Conservation (phyloP, 2,329 filamentous ascomycete species). For the Fusarium illudens region DNA sequence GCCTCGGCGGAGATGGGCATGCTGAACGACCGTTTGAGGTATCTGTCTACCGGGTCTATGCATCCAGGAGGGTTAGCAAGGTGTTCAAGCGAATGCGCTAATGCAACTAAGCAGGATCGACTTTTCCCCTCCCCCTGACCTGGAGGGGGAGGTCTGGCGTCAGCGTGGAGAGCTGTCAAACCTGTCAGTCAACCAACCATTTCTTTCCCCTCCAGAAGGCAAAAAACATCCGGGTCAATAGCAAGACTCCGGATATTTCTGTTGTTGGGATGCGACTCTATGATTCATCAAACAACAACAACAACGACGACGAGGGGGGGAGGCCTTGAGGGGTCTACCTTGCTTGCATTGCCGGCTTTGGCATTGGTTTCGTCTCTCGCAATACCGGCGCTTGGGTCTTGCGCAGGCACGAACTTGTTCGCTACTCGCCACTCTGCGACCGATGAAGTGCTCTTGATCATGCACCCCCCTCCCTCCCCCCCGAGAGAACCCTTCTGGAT, state of each 20-base stretch:
- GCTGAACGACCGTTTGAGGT: slow-evolving; percentile 28
- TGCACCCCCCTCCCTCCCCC: slow-evolving; percentile 19
- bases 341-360: neutral
- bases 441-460: slow-evolving; percentile 20
- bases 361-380: neutral
- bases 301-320: neutral
- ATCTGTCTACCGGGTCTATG: slow-evolving; percentile 26
- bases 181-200: slow-evolving; percentile 11
- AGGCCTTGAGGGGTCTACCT: neutral
- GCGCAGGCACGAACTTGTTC: slow-evolving; percentile 10
- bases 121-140: slow-evolving; percentile 12
- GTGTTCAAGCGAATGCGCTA: slow-evolving; percentile 12
- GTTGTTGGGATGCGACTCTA: slow-evolving; percentile 18
- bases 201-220: neutral
- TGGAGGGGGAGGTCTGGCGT: slow-evolving; percentile 18
- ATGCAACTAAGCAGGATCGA: slow-evolving; percentile 34
- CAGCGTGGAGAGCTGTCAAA: slow-evolving; percentile 23
- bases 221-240: slow-evolving; percentile 5
- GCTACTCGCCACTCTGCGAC: slow-evolving; percentile 20
- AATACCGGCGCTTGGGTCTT: slow-evolving; percentile 25
- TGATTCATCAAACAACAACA: neutral
- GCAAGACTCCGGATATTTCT: slow-evolving; percentile 4
- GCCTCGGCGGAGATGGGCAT: neutral
- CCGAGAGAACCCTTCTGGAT: slow-evolving; percentile 5
- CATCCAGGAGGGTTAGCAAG: neutral